phyloP scores from a whole-genome alignment of 2,329 filamentous ascomycete genomes.

The Aspergillus sp. region DNA sequence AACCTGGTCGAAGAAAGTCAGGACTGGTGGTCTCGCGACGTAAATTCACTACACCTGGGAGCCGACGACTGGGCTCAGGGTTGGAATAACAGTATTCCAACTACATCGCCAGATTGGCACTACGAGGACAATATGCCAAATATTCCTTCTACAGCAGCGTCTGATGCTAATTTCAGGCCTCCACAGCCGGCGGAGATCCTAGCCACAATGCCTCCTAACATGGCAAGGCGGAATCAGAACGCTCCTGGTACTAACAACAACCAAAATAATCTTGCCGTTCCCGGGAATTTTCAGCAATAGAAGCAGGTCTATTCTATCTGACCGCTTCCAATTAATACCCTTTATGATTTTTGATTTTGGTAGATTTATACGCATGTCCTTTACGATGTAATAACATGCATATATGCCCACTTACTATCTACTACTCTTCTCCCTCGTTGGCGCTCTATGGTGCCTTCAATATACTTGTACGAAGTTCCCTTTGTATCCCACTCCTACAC shows the following conservation, averaged over 20 bases:
- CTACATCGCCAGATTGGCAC: conserved; percentile 12
- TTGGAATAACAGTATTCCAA: conserved; percentile 26
- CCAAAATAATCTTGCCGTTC: conserved; percentile 8
- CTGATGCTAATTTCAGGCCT: conserved; percentile 7
- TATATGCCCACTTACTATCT: not conserved
- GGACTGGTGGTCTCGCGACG: conserved; percentile 65
- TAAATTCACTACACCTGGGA: conserved; percentile 59
- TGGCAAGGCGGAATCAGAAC: conserved; percentile 5
- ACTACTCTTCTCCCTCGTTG: not conserved
- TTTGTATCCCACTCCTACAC: not conserved
- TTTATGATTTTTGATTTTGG: not conserved
- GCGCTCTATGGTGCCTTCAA: not conserved
- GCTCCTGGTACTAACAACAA: conserved; percentile 8
- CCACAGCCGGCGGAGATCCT: conserved; percentile 10
- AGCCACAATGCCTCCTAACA: conserved; percentile 6
- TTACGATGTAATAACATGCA: not conserved
- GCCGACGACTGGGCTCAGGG: conserved; percentile 60
- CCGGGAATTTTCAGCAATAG: conserved; percentile 13
- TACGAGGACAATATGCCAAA: conserved; percentile 11
- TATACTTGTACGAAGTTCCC: not conserved
- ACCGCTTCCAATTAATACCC: not conserved
- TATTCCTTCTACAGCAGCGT: conserved; percentile 12
- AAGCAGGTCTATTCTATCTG: not conserved
- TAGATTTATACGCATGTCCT: conserved; percentile 1
- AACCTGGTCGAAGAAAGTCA: conserved; percentile 63